These are phyloP conservation scores for Sanguinoderma infundibulare DNA, from an alignment of 1,284 basidiomycete species.

Conservation along the genomic window DNA sequence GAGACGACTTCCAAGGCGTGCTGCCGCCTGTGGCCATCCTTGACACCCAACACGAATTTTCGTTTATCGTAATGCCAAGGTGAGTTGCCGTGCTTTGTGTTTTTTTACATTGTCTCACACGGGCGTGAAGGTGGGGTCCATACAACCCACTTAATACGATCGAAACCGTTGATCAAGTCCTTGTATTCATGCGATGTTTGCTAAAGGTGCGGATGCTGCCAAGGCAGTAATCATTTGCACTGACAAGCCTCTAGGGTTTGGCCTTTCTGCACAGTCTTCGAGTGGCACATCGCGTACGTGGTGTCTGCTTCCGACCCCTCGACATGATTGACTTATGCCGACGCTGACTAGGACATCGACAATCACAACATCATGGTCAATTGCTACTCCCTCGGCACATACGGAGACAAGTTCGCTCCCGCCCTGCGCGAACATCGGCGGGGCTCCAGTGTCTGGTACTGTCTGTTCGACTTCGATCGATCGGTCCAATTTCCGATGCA, in stretches of 20 bases:
- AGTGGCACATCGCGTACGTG: slow-evolving; percentile 9
- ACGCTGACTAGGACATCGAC: slow-evolving; percentile 4
- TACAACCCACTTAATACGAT: background rate
- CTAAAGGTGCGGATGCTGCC: slow-evolving; percentile 1
- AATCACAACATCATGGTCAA: slow-evolving; percentile 7
- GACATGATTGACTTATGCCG: background rate
- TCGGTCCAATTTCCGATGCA: slow-evolving; percentile 7
- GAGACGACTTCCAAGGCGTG: background rate
- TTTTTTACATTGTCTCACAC: background rate
- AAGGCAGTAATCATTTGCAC: background rate
- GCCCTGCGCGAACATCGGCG: slow-evolving; percentile 4
- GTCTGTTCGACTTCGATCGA: slow-evolving; percentile 19
- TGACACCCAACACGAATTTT: slow-evolving; percentile 2
- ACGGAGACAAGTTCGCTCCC: background rate
- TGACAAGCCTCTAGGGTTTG: background rate
- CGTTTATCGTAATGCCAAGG: slow-evolving; percentile 13
- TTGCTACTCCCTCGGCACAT: background rate
- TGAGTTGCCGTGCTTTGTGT: background rate
- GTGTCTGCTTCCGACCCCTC: background rate
- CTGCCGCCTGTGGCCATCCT: slow-evolving; percentile 5
- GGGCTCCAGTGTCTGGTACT: background rate
- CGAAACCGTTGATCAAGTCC: background rate
- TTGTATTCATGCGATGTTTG: background rate
- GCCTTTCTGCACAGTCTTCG: slow-evolving; percentile 4
- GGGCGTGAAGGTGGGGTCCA: slow-evolving; percentile 5